phyloP scores from a whole-genome alignment of 1,284 basidiomycete genomes.

The Malassezia obtusa region DNA sequence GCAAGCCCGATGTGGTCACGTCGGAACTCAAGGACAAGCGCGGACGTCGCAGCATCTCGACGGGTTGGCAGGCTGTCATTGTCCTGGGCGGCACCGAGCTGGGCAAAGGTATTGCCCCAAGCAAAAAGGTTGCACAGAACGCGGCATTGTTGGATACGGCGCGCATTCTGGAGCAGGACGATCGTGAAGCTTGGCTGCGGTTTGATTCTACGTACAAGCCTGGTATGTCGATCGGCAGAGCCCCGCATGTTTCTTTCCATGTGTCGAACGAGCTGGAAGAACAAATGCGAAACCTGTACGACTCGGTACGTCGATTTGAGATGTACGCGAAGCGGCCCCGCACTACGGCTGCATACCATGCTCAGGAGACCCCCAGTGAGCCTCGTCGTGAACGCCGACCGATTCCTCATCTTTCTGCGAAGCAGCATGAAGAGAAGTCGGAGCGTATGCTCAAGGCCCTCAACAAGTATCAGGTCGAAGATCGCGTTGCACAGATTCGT shows the following conservation, averaged over 20 bases:
- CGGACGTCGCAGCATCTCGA: constrained; percentile 28
- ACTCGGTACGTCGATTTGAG: constrained; percentile 55
- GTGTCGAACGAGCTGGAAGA: constrained; percentile 64
- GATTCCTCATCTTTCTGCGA: constrained; percentile 30
- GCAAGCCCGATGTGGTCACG: constrained; percentile 62
- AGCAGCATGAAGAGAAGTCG: constrained; percentile 55
- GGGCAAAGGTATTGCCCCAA: constrained; percentile 62
- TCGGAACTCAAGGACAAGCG: neutral
- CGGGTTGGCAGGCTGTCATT: constrained; percentile 70
- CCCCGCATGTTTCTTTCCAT: constrained; percentile 63
- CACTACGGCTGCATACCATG: constrained; percentile 21
- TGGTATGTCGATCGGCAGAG: constrained; percentile 53
- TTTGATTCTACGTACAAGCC: constrained; percentile 52
- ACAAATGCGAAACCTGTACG: constrained; percentile 60
- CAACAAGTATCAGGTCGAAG: constrained; percentile 59
- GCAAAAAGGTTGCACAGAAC: constrained; percentile 67
- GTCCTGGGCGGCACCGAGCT: constrained; percentile 68
- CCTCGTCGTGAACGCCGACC: constrained; percentile 29
- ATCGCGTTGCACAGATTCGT: constrained; percentile 61
- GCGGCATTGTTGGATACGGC: constrained; percentile 79
- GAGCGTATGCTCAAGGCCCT: constrained; percentile 55
- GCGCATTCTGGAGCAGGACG: constrained; percentile 72
- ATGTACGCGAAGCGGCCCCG: constrained; percentile 42
- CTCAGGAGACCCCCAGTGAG: constrained; percentile 28
- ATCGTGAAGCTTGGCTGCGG: constrained; percentile 66